phyloP scores from a whole-genome alignment of 108 stramenopile species.

The Cafeteria roenbergensis region DNA sequence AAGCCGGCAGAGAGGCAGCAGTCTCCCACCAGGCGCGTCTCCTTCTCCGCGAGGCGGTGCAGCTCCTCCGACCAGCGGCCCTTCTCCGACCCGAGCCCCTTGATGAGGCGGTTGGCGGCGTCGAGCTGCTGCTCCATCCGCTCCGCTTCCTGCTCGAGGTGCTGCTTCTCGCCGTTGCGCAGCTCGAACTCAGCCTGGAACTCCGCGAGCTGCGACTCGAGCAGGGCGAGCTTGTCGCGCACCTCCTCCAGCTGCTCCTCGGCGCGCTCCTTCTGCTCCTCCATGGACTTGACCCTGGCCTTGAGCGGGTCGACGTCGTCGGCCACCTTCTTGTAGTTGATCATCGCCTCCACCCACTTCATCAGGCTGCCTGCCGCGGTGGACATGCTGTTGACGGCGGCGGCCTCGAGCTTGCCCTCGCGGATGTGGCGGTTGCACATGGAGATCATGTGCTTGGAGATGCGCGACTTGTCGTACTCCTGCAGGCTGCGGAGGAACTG shows the following conservation, averaged over 20 bases:
- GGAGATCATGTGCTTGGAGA: constrained; percentile 45
- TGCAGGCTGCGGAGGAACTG: constrained; percentile 42
- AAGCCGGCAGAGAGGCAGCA: constrained; percentile 45
- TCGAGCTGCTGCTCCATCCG: constrained; percentile 50
- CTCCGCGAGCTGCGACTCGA: constrained; percentile 38
- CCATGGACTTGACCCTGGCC: constrained; percentile 45
- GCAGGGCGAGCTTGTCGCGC: constrained; percentile 27
- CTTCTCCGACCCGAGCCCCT: constrained; percentile 46
- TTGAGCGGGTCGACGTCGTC: constrained; percentile 47
- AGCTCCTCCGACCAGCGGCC: constrained; percentile 50
- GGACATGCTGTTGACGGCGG: constrained; percentile 41
- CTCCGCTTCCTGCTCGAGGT: constrained; percentile 44
- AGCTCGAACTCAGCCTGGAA: constrained; percentile 32
- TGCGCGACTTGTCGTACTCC: constrained; percentile 47
- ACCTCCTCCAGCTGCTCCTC: constrained; percentile 40
- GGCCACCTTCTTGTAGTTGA: constrained; percentile 53
- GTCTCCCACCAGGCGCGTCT: constrained; percentile 44
- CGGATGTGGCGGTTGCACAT: constrained; percentile 34
- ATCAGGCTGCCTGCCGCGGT: constrained; percentile 49
- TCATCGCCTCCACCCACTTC: constrained; percentile 49
- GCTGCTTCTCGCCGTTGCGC: constrained; percentile 41
- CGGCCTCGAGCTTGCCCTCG: constrained; percentile 36
- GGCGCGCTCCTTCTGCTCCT: constrained; percentile 42
- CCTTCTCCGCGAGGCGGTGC: constrained; percentile 23
- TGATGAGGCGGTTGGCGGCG: constrained; percentile 50